Evolutionary conservation across 768 basidiomycete species (phyloP), one percentile per base, ranked within the genome.

Genomic region (Coprinellus aureogranulatus): DNA sequence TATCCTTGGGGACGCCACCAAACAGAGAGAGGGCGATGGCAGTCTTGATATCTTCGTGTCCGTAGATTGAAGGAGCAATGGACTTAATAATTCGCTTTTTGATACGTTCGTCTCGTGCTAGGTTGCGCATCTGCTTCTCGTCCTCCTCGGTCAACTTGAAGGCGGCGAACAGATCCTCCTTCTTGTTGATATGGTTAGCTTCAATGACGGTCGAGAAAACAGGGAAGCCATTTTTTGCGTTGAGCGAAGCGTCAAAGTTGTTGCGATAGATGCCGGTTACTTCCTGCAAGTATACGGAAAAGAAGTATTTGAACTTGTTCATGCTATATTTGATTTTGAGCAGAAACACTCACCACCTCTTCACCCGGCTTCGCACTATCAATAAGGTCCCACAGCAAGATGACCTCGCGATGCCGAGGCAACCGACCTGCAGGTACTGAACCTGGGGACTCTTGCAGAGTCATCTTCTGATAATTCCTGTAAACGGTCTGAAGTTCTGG

Each of bases 21-120:
- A 99, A 98, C 37, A 99, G 85, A 1, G 94, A 94, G 51, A 99
- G 82, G 1, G 97, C 95, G 62, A 99, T 78, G 28, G 94, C 97
- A 0, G 96, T 97, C 75, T 98, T 98, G 81, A 99, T 98, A 70
- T 98, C 90, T 70, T 98, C 97, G 70, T 99, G 97, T 3, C 97
- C 97, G 65, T 98, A 99, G 72, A 99, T 98, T 37, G 94, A 97
- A 0, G 97, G 97, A 2, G 97, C 97, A 57, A 99, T 97, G 12
- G 94, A 97, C 73, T 99, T 99, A 77, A 98, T 84, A 69, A 99
- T 96, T 25, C 97, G 88, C 72, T 97, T 98, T 61, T 92, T 86
- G 64, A 99, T 96, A 52, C 97, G 89, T 54, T 94, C 93, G 67
- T 98, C 96, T 22, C 87, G 85, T 3, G 92, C 86, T 47, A 98